Evolutionary conservation across 2,329 filamentous ascomycete genomes (phyloP).

Genomic region (Dactylonectria estremocensis): DNA sequence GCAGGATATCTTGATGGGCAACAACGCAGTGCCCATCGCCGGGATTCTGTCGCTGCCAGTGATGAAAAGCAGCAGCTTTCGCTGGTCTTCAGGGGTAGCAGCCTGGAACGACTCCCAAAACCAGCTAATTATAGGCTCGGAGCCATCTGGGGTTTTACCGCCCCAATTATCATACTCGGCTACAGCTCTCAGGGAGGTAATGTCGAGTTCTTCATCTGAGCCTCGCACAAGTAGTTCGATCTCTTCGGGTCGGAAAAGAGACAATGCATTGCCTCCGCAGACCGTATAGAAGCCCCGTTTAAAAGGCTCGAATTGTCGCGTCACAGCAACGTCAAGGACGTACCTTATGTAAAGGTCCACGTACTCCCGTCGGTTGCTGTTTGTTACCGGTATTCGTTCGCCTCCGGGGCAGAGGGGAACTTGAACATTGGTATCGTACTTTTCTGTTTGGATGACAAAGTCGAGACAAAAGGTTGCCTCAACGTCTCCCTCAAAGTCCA

Average conservation of each 20-base stretch:
- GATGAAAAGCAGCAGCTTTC: slow-evolving; percentile 87
- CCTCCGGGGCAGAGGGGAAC: slow-evolving; percentile 83
- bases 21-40: slow-evolving; percentile 85
- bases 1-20: slow-evolving; percentile 83
- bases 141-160: slow-evolving; percentile 66
- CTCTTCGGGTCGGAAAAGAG: slow-evolving; percentile 90
- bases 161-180: slow-evolving; percentile 89
- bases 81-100: slow-evolving; percentile 77
- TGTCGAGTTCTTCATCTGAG: slow-evolving; percentile 87
- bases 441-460: slow-evolving; percentile 84
- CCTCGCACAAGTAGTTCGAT: slow-evolving; percentile 90
- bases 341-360: slow-evolving; percentile 88
- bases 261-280: slow-evolving; percentile 89
- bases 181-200: slow-evolving; percentile 81
- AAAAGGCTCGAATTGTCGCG: slow-evolving; percentile 92
- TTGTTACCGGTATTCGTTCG: slow-evolving; percentile 84
- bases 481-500: slow-evolving; percentile 89
- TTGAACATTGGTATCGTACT: slow-evolving; percentile 78
- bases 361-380: slow-evolving; percentile 86
- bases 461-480: slow-evolving; percentile 85
- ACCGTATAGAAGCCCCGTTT: slow-evolving; percentile 95
- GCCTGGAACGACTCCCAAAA: slow-evolving; percentile 88
- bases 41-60: slow-evolving; percentile 93
- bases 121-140: slow-evolving; percentile 81
- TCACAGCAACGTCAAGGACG: slow-evolving; percentile 82